Evolutionary conservation across 805 yeast genomes (phyloP).

Genomic region (Starmerella vitae): DNA sequence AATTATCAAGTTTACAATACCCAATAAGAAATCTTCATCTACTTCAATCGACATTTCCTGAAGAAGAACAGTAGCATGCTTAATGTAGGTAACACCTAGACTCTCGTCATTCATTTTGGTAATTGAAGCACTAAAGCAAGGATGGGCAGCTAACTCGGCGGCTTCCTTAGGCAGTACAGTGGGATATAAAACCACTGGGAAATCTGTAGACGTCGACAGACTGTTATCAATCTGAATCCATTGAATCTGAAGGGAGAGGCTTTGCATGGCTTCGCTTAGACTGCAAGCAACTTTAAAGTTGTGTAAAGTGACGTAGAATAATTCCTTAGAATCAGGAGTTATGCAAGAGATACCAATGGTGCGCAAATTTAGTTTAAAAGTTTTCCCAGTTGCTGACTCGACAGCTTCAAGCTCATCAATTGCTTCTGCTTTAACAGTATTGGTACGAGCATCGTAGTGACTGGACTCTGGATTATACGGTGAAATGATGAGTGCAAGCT

Average conservation of each 20-base stretch:
- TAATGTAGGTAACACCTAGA: slow-evolving; percentile 80
- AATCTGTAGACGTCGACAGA: slow-evolving; percentile 62
- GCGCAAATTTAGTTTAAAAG: slow-evolving; percentile 44
- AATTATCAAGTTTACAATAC: slow-evolving; percentile 60
- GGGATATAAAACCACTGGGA: slow-evolving; percentile 81
- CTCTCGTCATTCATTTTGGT: slow-evolving; percentile 76
- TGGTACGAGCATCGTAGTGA: slow-evolving; percentile 36
- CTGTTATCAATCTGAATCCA: slow-evolving; percentile 96
- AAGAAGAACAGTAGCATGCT: slow-evolving; percentile 75
- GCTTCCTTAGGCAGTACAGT: slow-evolving; percentile 75
- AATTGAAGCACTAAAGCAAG: slow-evolving; percentile 74
- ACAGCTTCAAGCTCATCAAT: slow-evolving; percentile 16
- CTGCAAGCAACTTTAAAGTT: slow-evolving; percentile 72
- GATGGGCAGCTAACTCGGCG: slow-evolving; percentile 75
- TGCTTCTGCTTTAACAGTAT: slow-evolving; percentile 15
- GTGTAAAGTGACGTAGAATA: slow-evolving; percentile 67
- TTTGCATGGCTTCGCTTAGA: slow-evolving; percentile 74
- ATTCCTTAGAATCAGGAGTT: slow-evolving; percentile 55
- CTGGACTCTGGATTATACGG: slow-evolving; percentile 69
- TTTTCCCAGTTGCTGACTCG: slow-evolving; percentile 11
- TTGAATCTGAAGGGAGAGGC: slow-evolving; percentile 63
- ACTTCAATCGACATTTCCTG: slow-evolving; percentile 88
- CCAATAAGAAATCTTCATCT: slow-evolving; percentile 84
- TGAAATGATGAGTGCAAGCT: slow-evolving; percentile 73
- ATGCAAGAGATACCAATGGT: slow-evolving; percentile 83